Evolutionary conservation across 179 eudicot species (phyloP).

Genomic region (Spergularia azorica): DNA sequence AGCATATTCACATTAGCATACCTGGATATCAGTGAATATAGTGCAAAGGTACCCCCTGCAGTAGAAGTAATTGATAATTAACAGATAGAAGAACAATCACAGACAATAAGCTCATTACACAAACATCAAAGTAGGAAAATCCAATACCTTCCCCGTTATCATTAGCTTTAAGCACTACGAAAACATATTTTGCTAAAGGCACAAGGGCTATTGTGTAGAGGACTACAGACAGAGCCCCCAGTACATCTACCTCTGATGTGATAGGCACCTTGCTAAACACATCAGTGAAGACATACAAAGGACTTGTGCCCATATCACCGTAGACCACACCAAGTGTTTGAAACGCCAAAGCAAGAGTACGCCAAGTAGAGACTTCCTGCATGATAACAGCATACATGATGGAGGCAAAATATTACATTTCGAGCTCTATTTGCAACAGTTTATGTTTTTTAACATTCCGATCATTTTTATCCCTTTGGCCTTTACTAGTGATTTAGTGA

Average conservation of each 20-base stretch:
- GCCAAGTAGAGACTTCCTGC: slow-evolving; percentile 70
- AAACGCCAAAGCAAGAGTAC: slow-evolving; percentile 75
- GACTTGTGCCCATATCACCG: slow-evolving; percentile 98
- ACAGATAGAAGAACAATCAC: not conserved
- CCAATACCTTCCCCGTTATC: slow-evolving; percentile 92
- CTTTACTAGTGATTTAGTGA: slow-evolving; percentile 43
- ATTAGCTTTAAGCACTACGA: slow-evolving; percentile 92
- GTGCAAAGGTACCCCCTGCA: slow-evolving; percentile 96
- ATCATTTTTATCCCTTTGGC: too few relatives aligned
- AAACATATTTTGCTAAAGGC: slow-evolving; percentile 83
- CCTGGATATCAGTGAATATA: slow-evolving; percentile 82
- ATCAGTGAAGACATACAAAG: slow-evolving; percentile 82
- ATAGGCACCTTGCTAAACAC: slow-evolving; percentile 92
- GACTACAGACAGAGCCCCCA: slow-evolving; percentile 87
- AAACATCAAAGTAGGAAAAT: not conserved
- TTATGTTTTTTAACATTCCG: too few relatives aligned
- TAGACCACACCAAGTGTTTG: slow-evolving; percentile 99
- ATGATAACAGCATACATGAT: not conserved
- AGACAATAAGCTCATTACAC: not conserved
- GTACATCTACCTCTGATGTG: slow-evolving; percentile 72
- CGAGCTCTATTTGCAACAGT: too few relatives aligned
- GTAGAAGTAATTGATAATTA: slow-evolving; percentile 1
- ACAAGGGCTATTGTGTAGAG: slow-evolving; percentile 88
- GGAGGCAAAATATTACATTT: not conserved
- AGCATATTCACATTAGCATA: slow-evolving; percentile 81